Conservation (phyloP, 148 eudicot genomes). For the Mesembryanthemum crystallinum region DNA sequence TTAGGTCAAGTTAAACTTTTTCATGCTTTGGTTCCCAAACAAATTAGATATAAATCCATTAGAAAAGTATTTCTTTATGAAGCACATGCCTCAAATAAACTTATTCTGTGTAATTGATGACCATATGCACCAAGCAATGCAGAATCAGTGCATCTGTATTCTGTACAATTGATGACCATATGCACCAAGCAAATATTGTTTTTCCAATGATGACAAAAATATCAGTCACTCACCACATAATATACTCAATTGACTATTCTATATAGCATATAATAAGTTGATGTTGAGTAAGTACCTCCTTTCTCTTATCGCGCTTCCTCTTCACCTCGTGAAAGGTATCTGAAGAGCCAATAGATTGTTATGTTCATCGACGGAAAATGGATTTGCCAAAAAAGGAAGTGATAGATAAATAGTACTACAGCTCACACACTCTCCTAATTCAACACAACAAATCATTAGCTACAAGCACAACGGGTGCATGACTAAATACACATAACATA, state of each 20-base stretch:
- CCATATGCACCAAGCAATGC: background rate
- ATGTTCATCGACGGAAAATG: background rate
- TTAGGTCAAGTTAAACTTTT: background rate
- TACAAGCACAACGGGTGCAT: background rate
- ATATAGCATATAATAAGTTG: background rate
- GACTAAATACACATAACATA: background rate
- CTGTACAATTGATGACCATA: background rate
- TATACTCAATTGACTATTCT: background rate
- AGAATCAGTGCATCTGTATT: background rate
- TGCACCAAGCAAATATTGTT: background rate
- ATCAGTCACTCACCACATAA: background rate
- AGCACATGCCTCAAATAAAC: background rate
- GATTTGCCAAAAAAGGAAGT: background rate
- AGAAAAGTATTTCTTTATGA: background rate
- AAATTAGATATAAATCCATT: background rate
- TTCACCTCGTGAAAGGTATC: constrained; percentile 48
- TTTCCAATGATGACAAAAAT: background rate
- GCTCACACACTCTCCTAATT: background rate
- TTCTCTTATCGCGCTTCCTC: constrained; percentile 41
- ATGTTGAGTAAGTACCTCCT: constrained; percentile 33
- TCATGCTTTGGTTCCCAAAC: background rate
- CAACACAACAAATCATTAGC: background rate
- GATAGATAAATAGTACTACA: background rate
- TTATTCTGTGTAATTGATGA: background rate
- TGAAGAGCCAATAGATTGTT: constrained; percentile 25